Conservation (phyloP, 2,329 filamentous ascomycete genomes). For the Mycocentrospora acerina region DNA sequence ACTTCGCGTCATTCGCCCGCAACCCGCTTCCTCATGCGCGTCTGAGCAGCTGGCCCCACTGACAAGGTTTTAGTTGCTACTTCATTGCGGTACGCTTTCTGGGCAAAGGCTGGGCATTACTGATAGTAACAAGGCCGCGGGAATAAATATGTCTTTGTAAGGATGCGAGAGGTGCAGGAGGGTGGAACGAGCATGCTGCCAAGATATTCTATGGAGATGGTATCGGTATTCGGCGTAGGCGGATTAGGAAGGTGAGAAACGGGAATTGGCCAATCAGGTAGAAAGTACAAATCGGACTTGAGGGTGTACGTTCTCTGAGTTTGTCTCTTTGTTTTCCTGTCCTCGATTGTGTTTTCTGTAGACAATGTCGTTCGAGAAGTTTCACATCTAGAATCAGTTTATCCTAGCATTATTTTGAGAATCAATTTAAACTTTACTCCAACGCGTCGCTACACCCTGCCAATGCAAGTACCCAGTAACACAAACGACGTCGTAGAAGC, state of each 20-base stretch:
- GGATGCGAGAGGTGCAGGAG: neutral
- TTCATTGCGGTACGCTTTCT: constrained; percentile 14
- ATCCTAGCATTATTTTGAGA: too few relatives aligned
- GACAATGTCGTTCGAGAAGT: too few relatives aligned
- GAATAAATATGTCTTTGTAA: neutral
- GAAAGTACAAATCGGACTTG: too few relatives aligned
- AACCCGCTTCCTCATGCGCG: neutral
- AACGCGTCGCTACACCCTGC: too few relatives aligned
- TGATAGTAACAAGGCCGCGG: constrained; percentile 9
- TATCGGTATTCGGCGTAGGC: neutral
- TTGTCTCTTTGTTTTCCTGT: too few relatives aligned
- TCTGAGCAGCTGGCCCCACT: neutral
- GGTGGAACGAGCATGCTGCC: neutral
- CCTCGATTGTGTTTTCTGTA: too few relatives aligned
- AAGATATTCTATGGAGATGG: neutral
- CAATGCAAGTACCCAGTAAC: too few relatives aligned
- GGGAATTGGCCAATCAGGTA: neutral
- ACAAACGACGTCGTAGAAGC: too few relatives aligned
- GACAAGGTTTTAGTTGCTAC: constrained; percentile 8
- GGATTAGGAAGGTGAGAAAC: constrained; percentile 1
- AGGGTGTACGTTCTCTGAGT: too few relatives aligned
- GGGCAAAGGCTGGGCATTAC: constrained; percentile 13
- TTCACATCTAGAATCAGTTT: too few relatives aligned
- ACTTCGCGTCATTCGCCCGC: neutral
- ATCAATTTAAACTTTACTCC: too few relatives aligned